Base-by-base conservation (phyloP, 768 basidiomycete species). In the Mycena leptocephala region DNA sequence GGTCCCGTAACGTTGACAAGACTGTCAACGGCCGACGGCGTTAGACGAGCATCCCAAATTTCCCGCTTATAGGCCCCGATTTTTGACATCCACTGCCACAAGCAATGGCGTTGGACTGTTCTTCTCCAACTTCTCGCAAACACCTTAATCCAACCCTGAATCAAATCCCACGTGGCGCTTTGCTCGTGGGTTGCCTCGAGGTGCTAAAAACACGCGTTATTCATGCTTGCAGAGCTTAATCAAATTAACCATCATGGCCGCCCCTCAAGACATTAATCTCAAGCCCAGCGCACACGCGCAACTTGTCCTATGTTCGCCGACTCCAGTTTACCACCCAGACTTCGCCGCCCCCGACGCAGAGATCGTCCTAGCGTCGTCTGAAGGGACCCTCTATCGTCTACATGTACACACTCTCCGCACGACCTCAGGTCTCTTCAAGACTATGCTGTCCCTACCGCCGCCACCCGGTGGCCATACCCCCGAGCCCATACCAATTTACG, bases 381-480 rank as follows among this genome's bases (percentile, higher is more conserved):
- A 88, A 16, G 81, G 84, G 4, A 86, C 86, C 26, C 80, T 81
- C 70, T 92, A 90, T 79, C 85, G 86, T 35, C 84, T 90, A 24
- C 89, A 89, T 69, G 86, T 87, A 0, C 87, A 85, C 81, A 89
- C 89, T 2, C 85, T 92, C 48, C 88, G 88, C 74, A 86, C 85
- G n/a, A 88, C 91, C 0, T 91, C 90, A 0, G 88, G 88, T 30
- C 87, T 90, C 84, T 90, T 90, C 79, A 84, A 87, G 35, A 84
- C 88, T 6, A 86, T 92, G 70, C 89, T 91, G 78, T 84, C 88
- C 7, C 86, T 92, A 10, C 91, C 91, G 2, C 86, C 85, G 83
- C 78, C 87, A 85, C 65, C 84, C 82, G 8, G 75, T 77, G 33
- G 87, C 85, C 80, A 82, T 83, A 39, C 79, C 80, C 26, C 78